A percentile compares a stretch with the other conserved stretches of the same genome.
Conservation (phyloP, 192 early-diverging fungal genomes). For the Coemansia furcata region DNA sequence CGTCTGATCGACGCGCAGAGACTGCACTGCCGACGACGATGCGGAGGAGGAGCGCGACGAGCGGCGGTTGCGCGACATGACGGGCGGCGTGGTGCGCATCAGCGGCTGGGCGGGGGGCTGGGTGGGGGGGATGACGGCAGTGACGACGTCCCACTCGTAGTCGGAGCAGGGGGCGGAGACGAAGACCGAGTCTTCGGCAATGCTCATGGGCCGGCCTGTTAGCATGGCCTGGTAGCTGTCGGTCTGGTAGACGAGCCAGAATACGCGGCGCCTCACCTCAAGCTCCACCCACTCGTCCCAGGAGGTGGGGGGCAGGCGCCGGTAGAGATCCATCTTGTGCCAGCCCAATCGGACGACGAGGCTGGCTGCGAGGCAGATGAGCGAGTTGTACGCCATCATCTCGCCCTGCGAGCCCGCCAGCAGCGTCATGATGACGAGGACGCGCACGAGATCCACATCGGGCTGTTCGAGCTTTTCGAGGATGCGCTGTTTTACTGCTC, state of each 20-base stretch:
- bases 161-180: constrained; percentile 51
- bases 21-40: constrained; percentile 23
- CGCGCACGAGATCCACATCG: constrained; percentile 30
- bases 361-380: constrained; percentile 49
- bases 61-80: neutral
- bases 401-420: constrained; percentile 47
- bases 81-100: neutral
- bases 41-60: constrained; percentile 35
- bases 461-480: constrained; percentile 38
- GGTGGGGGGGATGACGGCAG: neutral
- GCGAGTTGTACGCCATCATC: constrained; percentile 51
- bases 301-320: constrained; percentile 20
- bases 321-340: constrained; percentile 48
- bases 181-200: constrained; percentile 46
- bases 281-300: constrained; percentile 49
- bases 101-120: neutral
- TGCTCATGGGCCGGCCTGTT: constrained; percentile 44
- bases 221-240: constrained; percentile 56
- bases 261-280: constrained; percentile 40
- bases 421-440: constrained; percentile 44
- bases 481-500: constrained; percentile 38
- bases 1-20: constrained; percentile 28
- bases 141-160: constrained; percentile 48
- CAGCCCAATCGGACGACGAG: constrained; percentile 44
- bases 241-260: constrained; percentile 54